phyloP scores from a whole-genome alignment of 768 basidiomycete species.

The Rossbeevera mucosa region DNA sequence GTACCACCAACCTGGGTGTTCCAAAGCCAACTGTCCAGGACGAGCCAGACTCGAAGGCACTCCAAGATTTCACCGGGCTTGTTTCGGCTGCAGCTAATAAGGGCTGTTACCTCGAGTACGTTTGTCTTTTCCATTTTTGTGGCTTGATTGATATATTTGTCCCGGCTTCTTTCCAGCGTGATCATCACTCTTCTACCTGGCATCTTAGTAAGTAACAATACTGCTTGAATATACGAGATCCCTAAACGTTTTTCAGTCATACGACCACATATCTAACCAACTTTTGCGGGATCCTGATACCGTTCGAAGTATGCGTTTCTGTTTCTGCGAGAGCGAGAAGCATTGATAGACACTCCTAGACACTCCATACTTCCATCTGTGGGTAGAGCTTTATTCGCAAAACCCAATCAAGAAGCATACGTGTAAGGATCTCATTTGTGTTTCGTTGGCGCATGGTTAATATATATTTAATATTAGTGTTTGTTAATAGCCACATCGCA shows the following conservation, averaged over 20 bases:
- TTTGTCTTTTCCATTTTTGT: not conserved
- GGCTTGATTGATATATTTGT: not conserved
- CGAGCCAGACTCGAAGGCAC: not conserved
- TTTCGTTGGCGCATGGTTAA: not conserved
- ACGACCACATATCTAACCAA: not conserved
- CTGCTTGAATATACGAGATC: not conserved
- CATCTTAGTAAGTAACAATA: not conserved
- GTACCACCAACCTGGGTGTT: not conserved
- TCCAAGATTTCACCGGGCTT: not conserved
- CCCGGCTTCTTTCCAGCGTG: not conserved
- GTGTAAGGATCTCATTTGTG: not conserved
- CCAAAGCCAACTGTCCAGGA: not conserved
- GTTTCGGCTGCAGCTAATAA: not conserved
- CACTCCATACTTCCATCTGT: not conserved
- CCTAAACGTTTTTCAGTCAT: not conserved
- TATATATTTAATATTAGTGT: not conserved
- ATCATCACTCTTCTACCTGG: slow-evolving; percentile 5
- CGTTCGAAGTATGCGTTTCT: not conserved
- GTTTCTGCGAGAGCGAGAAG: no score
- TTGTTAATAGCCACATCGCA: not conserved
- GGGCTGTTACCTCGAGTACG: slow-evolving; percentile 7
- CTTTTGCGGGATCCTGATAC: not conserved
- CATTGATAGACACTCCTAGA: not conserved
- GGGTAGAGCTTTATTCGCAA: not conserved
- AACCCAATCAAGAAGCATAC: not conserved